Evolutionary conservation across 2,329 filamentous ascomycete genomes (phyloP).

Genomic region (Monosporascus sp.): DNA sequence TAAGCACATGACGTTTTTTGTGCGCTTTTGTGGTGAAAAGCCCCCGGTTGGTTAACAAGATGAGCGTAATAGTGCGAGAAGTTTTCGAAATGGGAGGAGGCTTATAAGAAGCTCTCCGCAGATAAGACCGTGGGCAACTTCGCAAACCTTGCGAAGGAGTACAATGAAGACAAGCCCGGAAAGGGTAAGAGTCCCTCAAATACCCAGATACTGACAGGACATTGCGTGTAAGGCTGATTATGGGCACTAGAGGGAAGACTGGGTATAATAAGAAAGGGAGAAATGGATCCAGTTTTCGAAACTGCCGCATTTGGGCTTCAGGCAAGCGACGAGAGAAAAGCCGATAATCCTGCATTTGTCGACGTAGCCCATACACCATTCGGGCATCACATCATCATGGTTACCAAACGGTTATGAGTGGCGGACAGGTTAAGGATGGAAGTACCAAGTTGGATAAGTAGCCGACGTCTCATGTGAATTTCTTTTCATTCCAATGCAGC

Average conservation of each 20-base stretch:
- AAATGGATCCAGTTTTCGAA: slow-evolving; percentile 64
- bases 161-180: slow-evolving; percentile 72
- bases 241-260: slow-evolving; percentile 55
- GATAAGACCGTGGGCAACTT: slow-evolving; percentile 56
- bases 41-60: not conserved
- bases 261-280: slow-evolving; percentile 68
- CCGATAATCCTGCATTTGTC: slow-evolving; percentile 53
- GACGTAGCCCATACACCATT: slow-evolving; percentile 69
- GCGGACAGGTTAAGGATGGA: slow-evolving; percentile 1
- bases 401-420: slow-evolving; percentile 50
- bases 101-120: slow-evolving; percentile 58
- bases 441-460: slow-evolving; percentile 12
- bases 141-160: slow-evolving; percentile 67
- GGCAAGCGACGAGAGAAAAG: slow-evolving; percentile 47
- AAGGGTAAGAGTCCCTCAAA: slow-evolving; percentile 40
- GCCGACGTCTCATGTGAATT: slow-evolving; percentile 17
- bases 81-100: slow-evolving; percentile 72
- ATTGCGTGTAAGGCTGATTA: slow-evolving; percentile 4
- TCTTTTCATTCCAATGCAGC: slow-evolving; percentile 37
- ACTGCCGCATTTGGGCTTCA: slow-evolving; percentile 62
- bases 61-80: slow-evolving; percentile 56
- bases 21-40: not conserved
- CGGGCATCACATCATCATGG: slow-evolving; percentile 79
- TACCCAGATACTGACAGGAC: not conserved
- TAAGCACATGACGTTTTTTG: too few species aligned